Conservation (phyloP, 805 yeast species). For the Priceomyces fermenticarens region DNA sequence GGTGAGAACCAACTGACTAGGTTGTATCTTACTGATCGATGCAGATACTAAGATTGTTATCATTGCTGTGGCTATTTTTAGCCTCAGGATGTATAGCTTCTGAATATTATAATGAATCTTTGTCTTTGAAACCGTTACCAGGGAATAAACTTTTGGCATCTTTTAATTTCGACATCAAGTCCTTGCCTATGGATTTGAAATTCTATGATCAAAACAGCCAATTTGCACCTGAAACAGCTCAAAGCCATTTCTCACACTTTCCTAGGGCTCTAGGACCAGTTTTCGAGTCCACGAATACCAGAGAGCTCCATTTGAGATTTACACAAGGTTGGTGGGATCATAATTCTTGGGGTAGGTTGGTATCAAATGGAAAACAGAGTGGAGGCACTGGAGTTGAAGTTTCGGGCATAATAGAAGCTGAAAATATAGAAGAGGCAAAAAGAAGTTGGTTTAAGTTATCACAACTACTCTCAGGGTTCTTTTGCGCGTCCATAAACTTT, state of each 20-base stretch:
- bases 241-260: constrained; percentile 60
- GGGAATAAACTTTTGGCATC: constrained; percentile 66
- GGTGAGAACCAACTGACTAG: not conserved
- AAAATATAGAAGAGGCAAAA: constrained; percentile 50
- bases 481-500: constrained; percentile 92
- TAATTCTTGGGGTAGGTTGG: constrained; percentile 80
- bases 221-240: not conserved
- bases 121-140: constrained; percentile 69
- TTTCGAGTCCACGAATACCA: constrained; percentile 58
- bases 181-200: constrained; percentile 38
- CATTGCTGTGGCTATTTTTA: no score
- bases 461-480: constrained; percentile 80
- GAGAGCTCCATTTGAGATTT: constrained; percentile 80
- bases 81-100: constrained; percentile 6
- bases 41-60: no score
- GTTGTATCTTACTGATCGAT: not conserved
- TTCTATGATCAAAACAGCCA: constrained; percentile 13
- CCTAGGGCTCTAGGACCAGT: constrained; percentile 83
- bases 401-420: constrained; percentile 81
- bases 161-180: constrained; percentile 64
- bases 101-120: constrained; percentile 51
- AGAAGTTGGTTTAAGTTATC: constrained; percentile 68
- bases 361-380: constrained; percentile 62
- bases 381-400: constrained; percentile 97
- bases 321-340: constrained; percentile 96